Conservation (phyloP, 768 basidiomycete species). For the Podaxis rugospora region DNA sequence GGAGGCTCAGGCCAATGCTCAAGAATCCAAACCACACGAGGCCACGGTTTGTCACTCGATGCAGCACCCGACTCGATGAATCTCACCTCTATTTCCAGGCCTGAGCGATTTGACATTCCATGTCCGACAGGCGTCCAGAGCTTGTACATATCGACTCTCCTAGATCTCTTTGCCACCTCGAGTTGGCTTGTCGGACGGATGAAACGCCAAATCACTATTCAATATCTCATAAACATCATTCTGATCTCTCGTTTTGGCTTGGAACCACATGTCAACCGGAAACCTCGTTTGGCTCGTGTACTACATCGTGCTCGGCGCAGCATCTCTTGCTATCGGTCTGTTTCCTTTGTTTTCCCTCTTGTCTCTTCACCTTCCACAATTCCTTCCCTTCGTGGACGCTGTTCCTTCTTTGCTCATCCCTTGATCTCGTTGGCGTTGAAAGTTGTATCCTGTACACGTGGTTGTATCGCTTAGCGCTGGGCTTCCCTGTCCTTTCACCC, state of each 20-base stretch:
- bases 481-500: neutral
- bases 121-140: neutral
- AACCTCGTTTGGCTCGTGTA: slow-evolving; percentile 5
- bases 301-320: neutral
- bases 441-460: slow-evolving; percentile 5
- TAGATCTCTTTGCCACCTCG: neutral
- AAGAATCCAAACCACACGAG: slow-evolving; percentile 14
- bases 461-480: slow-evolving; percentile 2
- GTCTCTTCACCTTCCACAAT: neutral
- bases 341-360: slow-evolving; percentile 10
- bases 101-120: slow-evolving; percentile 4
- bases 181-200: neutral
- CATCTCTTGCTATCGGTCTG: slow-evolving; percentile 7
- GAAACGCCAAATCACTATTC: neutral
- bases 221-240: neutral
- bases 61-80: neutral
- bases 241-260: slow-evolving; percentile 6
- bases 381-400: neutral
- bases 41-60: neutral
- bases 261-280: slow-evolving; percentile 5
- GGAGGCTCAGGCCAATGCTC: slow-evolving; percentile 33
- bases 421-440: neutral
- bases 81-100: neutral
- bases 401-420: neutral
- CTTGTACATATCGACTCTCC: neutral